Evolutionary conservation across 352 stramenopile species (phyloP).

Genomic region (Blastocystis sp.): DNA sequence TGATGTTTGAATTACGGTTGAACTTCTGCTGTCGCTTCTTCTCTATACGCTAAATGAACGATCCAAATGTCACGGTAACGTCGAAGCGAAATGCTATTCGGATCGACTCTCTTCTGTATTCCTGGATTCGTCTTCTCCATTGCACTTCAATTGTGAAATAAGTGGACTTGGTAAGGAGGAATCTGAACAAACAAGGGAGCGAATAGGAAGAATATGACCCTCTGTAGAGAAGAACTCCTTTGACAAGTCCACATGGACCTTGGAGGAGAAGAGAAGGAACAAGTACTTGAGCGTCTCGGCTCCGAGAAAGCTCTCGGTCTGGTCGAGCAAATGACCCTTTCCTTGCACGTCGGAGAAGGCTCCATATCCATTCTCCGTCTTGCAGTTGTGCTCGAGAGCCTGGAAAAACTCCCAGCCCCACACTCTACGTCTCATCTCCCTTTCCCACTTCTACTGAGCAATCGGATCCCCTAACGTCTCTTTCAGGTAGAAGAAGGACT

Average conservation of each 20-base stretch:
- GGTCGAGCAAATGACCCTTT: not conserved
- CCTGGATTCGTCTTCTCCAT: not conserved
- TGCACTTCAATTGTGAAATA: not conserved
- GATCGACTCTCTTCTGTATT: slow-evolving; percentile 14
- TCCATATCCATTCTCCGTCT: slow-evolving; percentile 68
- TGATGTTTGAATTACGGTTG: slow-evolving; percentile 47
- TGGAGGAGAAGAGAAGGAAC: slow-evolving; percentile 34
- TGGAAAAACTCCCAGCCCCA: slow-evolving; percentile 74
- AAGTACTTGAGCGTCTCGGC: slow-evolving; percentile 53
- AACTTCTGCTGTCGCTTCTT: slow-evolving; percentile 12
- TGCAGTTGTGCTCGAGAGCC: slow-evolving; percentile 68
- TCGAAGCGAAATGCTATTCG: slow-evolving; percentile 7
- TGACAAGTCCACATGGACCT: slow-evolving; percentile 43
- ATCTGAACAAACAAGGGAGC: slow-evolving; percentile 20
- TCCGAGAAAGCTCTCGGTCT: slow-evolving; percentile 11
- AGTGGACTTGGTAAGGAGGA: not conserved
- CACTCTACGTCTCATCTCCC: slow-evolving; percentile 69
- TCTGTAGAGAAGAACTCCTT: slow-evolving; percentile 50
- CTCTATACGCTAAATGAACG: not conserved
- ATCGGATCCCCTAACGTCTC: slow-evolving; percentile 49
- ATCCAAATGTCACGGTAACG: not conserved
- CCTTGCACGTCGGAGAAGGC: slow-evolving; percentile 34
- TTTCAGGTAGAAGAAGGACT: slow-evolving; percentile 73
- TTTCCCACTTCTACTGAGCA: slow-evolving; percentile 67
- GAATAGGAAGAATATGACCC: slow-evolving; percentile 42